Evolutionary conservation across 2,329 filamentous ascomycete genomes (phyloP).

Genomic region (Neopestalotiopsis clavispora): DNA sequence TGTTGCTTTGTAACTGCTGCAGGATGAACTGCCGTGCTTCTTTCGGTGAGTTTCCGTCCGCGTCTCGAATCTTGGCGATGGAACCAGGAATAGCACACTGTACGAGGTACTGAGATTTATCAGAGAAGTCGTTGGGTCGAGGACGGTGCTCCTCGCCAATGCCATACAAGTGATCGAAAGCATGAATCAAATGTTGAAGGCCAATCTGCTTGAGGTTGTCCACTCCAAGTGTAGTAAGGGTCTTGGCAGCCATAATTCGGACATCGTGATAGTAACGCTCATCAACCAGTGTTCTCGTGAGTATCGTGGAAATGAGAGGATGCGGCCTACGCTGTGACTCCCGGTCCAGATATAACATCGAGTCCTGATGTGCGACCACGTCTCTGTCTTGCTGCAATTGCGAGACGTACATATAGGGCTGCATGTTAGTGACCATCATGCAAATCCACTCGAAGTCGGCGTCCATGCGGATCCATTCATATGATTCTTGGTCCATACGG

Average conservation of each 20-base stretch:
- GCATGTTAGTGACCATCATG: conserved; percentile 80
- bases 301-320: conserved; percentile 84
- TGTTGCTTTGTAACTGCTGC: conserved; percentile 90
- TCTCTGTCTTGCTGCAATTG: conserved; percentile 97
- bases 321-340: conserved; percentile 61
- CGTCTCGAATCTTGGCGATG: conserved; percentile 78
- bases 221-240: conserved; percentile 76
- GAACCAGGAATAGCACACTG: conserved; percentile 83
- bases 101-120: conserved; percentile 83
- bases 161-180: conserved; percentile 89
- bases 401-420: conserved; percentile 96
- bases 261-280: conserved; percentile 93
- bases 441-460: conserved; percentile 99
- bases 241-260: conserved; percentile 80
- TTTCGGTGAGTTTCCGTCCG: conserved; percentile 76
- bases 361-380: conserved; percentile 83
- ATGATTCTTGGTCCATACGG: conserved; percentile 93
- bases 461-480: conserved; percentile 98
- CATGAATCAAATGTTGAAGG: conserved; percentile 80
- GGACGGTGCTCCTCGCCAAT: conserved; percentile 79
- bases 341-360: conserved; percentile 74
- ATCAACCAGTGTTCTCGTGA: conserved; percentile 89
- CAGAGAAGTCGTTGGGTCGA: conserved; percentile 86
- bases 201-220: conserved; percentile 75
- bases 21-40: conserved; percentile 83